These are phyloP conservation scores for Talaromyces wortmannii DNA, from an alignment of 495 filamentous ascomycete genomes.

Conservation along the genomic window DNA sequence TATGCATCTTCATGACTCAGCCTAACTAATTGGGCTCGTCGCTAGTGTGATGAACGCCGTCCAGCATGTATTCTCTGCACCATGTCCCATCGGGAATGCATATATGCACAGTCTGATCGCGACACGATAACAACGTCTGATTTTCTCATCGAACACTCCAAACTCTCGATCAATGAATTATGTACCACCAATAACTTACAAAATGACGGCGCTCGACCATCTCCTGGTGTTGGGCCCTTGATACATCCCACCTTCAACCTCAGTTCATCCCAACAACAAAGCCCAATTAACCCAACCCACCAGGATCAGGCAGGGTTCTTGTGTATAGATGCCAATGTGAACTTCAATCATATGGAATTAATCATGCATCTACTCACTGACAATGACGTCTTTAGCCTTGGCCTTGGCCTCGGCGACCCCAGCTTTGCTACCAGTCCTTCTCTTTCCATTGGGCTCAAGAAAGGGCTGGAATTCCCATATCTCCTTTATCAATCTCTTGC, in stretches of 20 bases:
- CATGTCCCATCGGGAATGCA: conserved; percentile 14
- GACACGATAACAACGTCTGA: neutral
- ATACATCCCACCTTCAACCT: neutral
- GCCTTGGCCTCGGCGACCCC: neutral
- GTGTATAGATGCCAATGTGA: conserved; percentile 3
- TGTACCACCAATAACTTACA: neutral
- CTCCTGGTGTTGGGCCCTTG: neutral
- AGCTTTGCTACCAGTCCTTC: neutral
- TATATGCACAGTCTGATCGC: conserved; percentile 5
- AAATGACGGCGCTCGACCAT: neutral
- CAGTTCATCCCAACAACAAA: neutral
- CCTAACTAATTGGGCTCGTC: neutral
- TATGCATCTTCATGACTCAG: neutral
- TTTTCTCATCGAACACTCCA: neutral
- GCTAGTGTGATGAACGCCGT: conserved; percentile 16
- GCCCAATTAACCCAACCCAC: conserved; percentile 2
- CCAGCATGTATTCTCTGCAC: conserved; percentile 16
- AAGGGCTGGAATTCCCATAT: conserved; percentile 21
- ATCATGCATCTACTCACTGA: conserved; percentile 14
- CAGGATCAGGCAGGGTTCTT: neutral
- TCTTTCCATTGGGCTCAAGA: neutral
- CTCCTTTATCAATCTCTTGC: conserved; percentile 36
- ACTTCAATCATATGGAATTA: conserved; percentile 17
- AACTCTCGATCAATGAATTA: neutral
- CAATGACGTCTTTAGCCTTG: conserved; percentile 7